Evolutionary conservation across 192 early-diverging fungal species (phyloP), one percentile per base, ranked within the genome.

Genomic region (Coemansia erecta): DNA sequence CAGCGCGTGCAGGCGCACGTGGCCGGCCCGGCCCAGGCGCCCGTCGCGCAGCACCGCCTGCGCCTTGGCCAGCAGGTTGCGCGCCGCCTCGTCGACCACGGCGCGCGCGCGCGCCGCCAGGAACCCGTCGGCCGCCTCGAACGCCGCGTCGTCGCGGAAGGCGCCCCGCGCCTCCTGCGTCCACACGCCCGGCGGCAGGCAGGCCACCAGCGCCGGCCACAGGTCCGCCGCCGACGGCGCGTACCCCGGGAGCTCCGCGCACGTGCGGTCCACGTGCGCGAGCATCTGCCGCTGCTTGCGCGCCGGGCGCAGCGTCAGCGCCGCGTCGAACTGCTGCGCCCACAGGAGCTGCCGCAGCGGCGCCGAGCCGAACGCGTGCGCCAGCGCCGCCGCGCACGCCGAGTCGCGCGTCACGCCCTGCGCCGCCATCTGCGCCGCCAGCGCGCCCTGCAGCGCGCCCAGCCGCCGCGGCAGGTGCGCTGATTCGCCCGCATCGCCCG

Each of bases 131-230:
- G 76, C 31, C 1, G 64, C 23, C 56, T 57, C 64, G 33, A 72
- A 79, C 43, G 70, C 55, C 45, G 76, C 48, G 51, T 68, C 58
- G 31, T 55, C 63, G 23, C 51, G 49, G 26, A 72, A 72, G 47
- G 50, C 66, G 26, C 76, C 76, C 4, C 12, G 22, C 14, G 33
- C 14, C 19, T 52, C 18, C 13, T 26, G 57, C n/a, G 7, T 17
- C 75, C 70, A 64, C 19, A 72, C 19, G 4, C 43, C 23, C 0
- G 40, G 11, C 0, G 76, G 76, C 19, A 79, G n/a, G 15, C 44
- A 31, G 12, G 56, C 6, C 40, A 72, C 17, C 18, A 79, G 24
- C 18, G 57, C 54, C 14, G 76, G 76, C 53, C 69, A 66, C 15
- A 79, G 56, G 18, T 72, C 76, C 3, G 49, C 45, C 5, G 53